Evolutionary conservation across 176 grass and related monocot species (phyloP).

Genomic region (Oryza punctata): DNA sequence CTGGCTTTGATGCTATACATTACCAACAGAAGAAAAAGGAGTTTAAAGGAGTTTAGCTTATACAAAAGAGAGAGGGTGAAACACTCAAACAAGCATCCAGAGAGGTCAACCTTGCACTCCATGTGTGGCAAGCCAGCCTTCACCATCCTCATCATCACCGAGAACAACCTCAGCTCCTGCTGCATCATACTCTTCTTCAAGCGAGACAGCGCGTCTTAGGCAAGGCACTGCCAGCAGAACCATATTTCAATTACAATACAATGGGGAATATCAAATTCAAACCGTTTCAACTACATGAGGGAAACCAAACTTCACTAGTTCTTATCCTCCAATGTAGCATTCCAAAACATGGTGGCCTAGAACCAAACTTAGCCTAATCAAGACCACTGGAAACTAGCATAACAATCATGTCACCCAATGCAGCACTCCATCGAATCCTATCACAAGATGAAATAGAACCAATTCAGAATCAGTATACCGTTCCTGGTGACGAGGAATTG

Average conservation of each 20-base stretch:
- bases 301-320: not conserved
- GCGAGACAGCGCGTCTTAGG: constrained; percentile 65
- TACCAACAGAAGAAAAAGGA: not conserved
- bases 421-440: constrained; percentile 13
- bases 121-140: constrained; percentile 96
- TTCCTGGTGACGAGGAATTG: constrained; percentile 93
- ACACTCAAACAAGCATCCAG: not conserved
- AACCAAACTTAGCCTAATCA: not conserved
- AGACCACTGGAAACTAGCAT: not conserved
- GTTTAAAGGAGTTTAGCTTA: constrained; percentile 27
- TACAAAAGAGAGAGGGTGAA: not conserved
- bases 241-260: not conserved
- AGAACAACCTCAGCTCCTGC: constrained; percentile 77
- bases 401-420: not conserved
- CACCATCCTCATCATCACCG: constrained; percentile 60
- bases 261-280: not conserved
- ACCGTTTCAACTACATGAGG: not conserved
- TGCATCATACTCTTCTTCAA: constrained; percentile 92
- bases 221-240: constrained; percentile 66
- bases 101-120: constrained; percentile 65
- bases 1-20: constrained; percentile 59
- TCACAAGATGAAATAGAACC: not conserved
- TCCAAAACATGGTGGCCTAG: not conserved
- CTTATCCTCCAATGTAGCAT: not conserved
- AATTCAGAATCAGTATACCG: constrained; percentile 48